phyloP scores from a whole-genome alignment of 1,284 basidiomycete genomes.

The Gomphus sp. region DNA sequence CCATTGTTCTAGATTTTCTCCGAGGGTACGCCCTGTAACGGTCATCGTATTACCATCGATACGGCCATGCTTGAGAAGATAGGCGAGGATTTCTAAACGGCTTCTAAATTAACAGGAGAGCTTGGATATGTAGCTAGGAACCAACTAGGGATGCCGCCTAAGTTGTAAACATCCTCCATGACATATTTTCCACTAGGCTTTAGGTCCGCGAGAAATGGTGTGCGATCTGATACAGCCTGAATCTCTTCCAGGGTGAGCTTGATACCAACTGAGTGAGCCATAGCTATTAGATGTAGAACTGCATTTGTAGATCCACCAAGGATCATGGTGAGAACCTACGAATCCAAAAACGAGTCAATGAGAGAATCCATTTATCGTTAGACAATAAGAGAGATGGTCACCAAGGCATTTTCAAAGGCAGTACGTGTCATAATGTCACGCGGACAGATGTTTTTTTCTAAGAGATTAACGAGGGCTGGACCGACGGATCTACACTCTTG shows the following conservation, averaged over 20 bases:
- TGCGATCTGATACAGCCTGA: slow-evolving; percentile 75
- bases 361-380: neutral
- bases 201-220: slow-evolving; percentile 83
- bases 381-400: slow-evolving; percentile 23
- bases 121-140: slow-evolving; percentile 10
- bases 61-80: slow-evolving; percentile 72
- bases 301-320: slow-evolving; percentile 92
- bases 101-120: slow-evolving; percentile 2
- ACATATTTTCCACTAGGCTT: slow-evolving; percentile 89
- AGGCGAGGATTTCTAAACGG: slow-evolving; percentile 65
- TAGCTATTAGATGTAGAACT: slow-evolving; percentile 84
- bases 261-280: slow-evolving; percentile 84
- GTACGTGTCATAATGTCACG: slow-evolving; percentile 92
- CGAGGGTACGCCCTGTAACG: slow-evolving; percentile 79
- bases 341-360: neutral
- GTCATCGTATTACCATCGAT: slow-evolving; percentile 84
- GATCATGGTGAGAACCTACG: slow-evolving; percentile 84
- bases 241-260: slow-evolving; percentile 80
- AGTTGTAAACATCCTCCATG: slow-evolving; percentile 84
- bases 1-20: slow-evolving; percentile 85
- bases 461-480: slow-evolving; percentile 70
- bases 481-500: slow-evolving; percentile 82
- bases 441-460: slow-evolving; percentile 89
- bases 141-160: slow-evolving; percentile 83
- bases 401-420: slow-evolving; percentile 97